Base-by-base conservation (phyloP, 306 rosid genomes). In the Betula pendula region DNA sequence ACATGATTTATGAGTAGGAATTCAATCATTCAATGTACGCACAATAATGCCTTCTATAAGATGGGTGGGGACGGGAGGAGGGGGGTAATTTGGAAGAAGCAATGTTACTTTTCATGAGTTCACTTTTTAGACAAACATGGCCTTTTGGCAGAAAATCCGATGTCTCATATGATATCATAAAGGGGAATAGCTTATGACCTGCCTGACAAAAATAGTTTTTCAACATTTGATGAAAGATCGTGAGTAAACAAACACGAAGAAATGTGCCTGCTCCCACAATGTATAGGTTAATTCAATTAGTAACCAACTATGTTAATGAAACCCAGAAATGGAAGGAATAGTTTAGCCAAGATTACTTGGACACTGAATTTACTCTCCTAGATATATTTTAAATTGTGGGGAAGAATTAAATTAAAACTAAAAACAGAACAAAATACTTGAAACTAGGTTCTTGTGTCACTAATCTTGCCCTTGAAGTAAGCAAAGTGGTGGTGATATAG, bases 1-100 rank as follows among this genome's bases (percentile, higher is more conserved):
- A 31, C 55, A 73, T 44, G 48, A 63, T 74, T 31, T 53, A 51
- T 70, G 76, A 80, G 70, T 53, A 56, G 73, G 81, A 60, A 33
- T 68, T 72, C 69, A 71, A 53, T 38, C 27, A 69, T 78, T 31
- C 68, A 43, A 14, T 43, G 81, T 29, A 52, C 70, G 16, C 44
- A 14, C 68, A 38, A 75, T 49, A 70, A 48, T 29, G 60, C 14
- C 62, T 55, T 10, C 25, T 56, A 3, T 25, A 56, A 10, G 31
- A 24, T 56, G 63, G 63, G 63, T 56, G 31, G 16, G 63, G 63
- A 9, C 12, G 31, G 56, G 24, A 59, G 12, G 38, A 43, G 17
- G n/a, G 49, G 9, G 38, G 3, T 74, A 49, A 20, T 35, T 68
- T 53, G 62, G 62, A 24, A 20, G 62, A 20, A 24, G 62, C 29